Conservation (phyloP, 306 rosid species). For the Crataegus laevigata region DNA sequence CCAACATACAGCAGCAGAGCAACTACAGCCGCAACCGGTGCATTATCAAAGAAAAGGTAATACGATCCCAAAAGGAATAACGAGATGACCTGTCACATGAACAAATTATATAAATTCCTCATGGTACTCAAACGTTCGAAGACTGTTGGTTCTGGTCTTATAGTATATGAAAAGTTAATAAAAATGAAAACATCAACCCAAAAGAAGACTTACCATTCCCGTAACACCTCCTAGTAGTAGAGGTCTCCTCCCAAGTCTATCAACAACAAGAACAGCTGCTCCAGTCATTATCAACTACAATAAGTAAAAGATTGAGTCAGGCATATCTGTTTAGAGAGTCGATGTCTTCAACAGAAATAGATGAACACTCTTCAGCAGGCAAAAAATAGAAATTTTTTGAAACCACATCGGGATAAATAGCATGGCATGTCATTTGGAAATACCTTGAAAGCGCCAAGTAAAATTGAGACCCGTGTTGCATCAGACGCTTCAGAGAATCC, state of each 20-base stretch:
- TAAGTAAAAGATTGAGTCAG: slow-evolving; percentile 3
- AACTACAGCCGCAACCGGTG: slow-evolving; percentile 59
- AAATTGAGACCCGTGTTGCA: slow-evolving; percentile 89
- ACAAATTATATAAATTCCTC: not conserved
- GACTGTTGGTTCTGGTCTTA: not conserved
- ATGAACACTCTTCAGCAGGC: not conserved
- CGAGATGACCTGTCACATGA: slow-evolving; percentile 63
- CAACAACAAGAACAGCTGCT: slow-evolving; percentile 69
- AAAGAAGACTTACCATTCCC: slow-evolving; percentile 64
- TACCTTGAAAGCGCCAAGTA: slow-evolving; percentile 88
- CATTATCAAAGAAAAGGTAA: slow-evolving; percentile 62
- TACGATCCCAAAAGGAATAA: slow-evolving; percentile 84
- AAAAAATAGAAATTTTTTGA: not conserved
- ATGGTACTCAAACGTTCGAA: not conserved
- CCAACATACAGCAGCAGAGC: slow-evolving; percentile 85
- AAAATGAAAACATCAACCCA: not conserved
- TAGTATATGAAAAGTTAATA: not conserved
- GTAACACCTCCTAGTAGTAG: slow-evolving; percentile 85
- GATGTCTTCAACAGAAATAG: not conserved
- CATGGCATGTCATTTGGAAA: not conserved
- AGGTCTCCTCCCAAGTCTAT: slow-evolving; percentile 94
- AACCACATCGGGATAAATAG: not conserved
- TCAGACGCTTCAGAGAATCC: slow-evolving; percentile 91
- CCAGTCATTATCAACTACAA: slow-evolving; percentile 86
- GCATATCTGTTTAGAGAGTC: not conserved